Evolutionary conservation across 2,329 filamentous ascomycete genomes (phyloP).

Genomic region (Corynespora cassiicola): DNA sequence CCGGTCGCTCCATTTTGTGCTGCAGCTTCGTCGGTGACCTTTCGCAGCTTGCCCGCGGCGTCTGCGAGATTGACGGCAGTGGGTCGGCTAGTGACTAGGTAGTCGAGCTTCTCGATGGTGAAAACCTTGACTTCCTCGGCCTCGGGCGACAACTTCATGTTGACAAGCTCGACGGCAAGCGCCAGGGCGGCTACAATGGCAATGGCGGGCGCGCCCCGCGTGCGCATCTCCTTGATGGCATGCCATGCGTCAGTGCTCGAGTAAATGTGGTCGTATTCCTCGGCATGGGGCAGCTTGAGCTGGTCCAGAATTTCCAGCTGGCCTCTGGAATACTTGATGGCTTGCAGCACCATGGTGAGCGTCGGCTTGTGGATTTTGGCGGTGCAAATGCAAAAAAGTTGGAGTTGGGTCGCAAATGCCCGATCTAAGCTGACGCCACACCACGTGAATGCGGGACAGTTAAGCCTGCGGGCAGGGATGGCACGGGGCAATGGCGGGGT

Average conservation of each 20-base stretch:
- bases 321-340: slow-evolving; percentile 77
- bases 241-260: slow-evolving; percentile 79
- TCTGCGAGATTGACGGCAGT: slow-evolving; percentile 96
- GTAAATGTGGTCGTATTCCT: slow-evolving; percentile 76
- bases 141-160: slow-evolving; percentile 57
- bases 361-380: slow-evolving; percentile 1
- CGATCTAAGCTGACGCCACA: slow-evolving; percentile 19
- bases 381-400: slow-evolving; percentile 11
- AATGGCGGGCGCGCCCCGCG: slow-evolving; percentile 85
- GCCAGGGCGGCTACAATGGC: slow-evolving; percentile 95
- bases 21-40: slow-evolving; percentile 61
- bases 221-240: slow-evolving; percentile 83
- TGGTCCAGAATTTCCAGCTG: slow-evolving; percentile 81
- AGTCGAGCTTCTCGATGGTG: slow-evolving; percentile 80
- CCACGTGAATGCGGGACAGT: slow-evolving; percentile 15
- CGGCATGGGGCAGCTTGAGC: slow-evolving; percentile 80
- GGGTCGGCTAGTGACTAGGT: slow-evolving; percentile 85
- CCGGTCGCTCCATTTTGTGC: slow-evolving; percentile 53
- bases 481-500: slow-evolving; percentile 3
- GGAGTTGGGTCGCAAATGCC: slow-evolving; percentile 12
- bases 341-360: slow-evolving; percentile 67
- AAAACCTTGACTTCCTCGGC: slow-evolving; percentile 70
- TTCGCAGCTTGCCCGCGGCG: slow-evolving; percentile 81
- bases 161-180: slow-evolving; percentile 81
- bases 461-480: slow-evolving; percentile 14